Base-by-base conservation (phyloP, 2,329 filamentous ascomycete species). In the Metarhizium sp. region DNA sequence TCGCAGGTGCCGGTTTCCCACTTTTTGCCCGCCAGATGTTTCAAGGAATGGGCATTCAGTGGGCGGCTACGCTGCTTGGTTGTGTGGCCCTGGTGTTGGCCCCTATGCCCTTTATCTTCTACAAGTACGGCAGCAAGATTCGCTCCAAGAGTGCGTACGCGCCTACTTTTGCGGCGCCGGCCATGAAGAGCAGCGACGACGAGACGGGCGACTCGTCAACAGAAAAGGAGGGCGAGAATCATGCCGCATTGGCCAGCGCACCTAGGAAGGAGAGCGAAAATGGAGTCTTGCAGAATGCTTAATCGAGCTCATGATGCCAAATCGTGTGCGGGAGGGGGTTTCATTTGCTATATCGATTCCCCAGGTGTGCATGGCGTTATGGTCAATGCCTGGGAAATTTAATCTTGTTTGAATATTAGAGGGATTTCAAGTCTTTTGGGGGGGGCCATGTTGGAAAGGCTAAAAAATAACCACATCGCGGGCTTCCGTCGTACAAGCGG, bases 1-100 rank as follows among this genome's bases (percentile, higher is more conserved):
- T 91, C 8, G 87, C 85, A 59, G 90, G 88, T 59, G 88, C 88
- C 2, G 84, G 79, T 1, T 94, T 95, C 75, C 90, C 90, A 1
- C 78, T 94, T 1, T 94, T 94, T 67, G 83, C 87, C 0, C 78
- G 75, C 2, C 84, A 89, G 63, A 89, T 86, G 81, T 86, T 85
- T 60, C 69, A 79, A 11, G 79, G 78, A 49, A 71, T 86, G 68
- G 80, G 80, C 46, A 83, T 86, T 53, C 68, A 86, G 60, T 86
- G 78, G 74, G 81, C 82, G 0, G 72, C 79, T 6, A 86, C 83
- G 1, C 68, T 86, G 11, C 74, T 86, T 3, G 83, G 83, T 53
- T 82, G 78, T 59, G 73, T 88, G 2, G 84, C 82, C 4, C 69
- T 74, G 5, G 68, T 72, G 0, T 71, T 86, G 14, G 75, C 83